These are phyloP conservation scores for Andalucia godoyi DNA, from an alignment of 78 protist species.

Conservation along the genomic window DNA sequence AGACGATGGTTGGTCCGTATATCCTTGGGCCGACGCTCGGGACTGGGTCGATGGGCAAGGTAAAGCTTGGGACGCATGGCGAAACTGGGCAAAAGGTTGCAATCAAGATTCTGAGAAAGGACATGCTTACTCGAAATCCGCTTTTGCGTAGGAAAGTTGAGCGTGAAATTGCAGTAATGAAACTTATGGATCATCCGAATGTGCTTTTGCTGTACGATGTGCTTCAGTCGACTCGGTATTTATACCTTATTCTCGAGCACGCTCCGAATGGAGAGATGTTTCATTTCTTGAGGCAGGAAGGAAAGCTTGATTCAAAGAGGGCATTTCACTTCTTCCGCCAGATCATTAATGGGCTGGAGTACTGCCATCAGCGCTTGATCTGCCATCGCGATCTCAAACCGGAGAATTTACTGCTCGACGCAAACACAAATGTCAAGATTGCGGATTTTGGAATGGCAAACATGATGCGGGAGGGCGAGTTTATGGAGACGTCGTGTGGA, in stretches of 20 bases:
- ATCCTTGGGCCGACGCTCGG: no score
- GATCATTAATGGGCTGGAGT: constrained; percentile 67
- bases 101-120: not conserved
- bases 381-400: constrained; percentile 44
- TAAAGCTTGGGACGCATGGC: constrained; percentile 5
- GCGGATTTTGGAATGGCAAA: constrained; percentile 76
- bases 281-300: constrained; percentile 57
- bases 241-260: constrained; percentile 75
- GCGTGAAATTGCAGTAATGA: constrained; percentile 79
- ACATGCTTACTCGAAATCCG: constrained; percentile 18
- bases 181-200: constrained; percentile 74
- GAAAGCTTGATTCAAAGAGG: constrained; percentile 50
- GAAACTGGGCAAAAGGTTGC: constrained; percentile 1
- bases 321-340: constrained; percentile 69
- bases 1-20: no score
- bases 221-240: constrained; percentile 53
- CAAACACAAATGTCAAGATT: constrained; percentile 8
- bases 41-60: no score
- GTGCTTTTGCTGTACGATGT: constrained; percentile 82
- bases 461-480: not conserved
- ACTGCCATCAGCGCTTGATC: constrained; percentile 60
- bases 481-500: constrained; percentile 39
- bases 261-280: constrained; percentile 84
- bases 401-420: constrained; percentile 24
- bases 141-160: constrained; percentile 54